Percentiles rank a stretch among this genome's conserved stretches.
Conservation (phyloP, 345 rosid genomes). For the Heritiera fomes region DNA sequence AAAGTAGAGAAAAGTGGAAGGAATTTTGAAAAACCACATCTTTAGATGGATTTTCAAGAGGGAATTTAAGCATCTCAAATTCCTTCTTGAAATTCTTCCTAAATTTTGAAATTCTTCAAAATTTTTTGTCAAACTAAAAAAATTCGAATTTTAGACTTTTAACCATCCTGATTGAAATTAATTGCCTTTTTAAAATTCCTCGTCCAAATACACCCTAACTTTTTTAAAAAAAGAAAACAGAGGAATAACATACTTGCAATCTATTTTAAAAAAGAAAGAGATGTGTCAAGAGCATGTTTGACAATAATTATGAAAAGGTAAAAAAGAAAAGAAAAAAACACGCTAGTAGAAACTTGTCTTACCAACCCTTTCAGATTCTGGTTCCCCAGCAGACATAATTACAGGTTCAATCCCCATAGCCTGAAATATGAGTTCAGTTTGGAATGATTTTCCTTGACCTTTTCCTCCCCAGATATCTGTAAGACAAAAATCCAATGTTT, state of each 20-base stretch:
- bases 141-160: no score
- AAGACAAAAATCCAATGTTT: slow-evolving; percentile 17
- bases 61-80: no score
- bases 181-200: no score
- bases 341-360: slow-evolving; percentile 25
- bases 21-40: no score
- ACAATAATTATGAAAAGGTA: not conserved
- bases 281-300: not conserved
- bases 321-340: not conserved
- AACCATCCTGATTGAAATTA: no score
- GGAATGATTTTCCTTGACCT: slow-evolving; percentile 97
- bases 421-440: slow-evolving; percentile 90
- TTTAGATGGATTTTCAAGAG: no score
- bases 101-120: no score
- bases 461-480: slow-evolving; percentile 98
- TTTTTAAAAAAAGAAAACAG: not conserved
- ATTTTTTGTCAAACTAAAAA: no score
- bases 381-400: slow-evolving; percentile 93
- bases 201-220: not conserved
- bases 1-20: no score
- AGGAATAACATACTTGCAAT: not conserved
- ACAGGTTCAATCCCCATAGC: slow-evolving; percentile 92
- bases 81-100: no score
- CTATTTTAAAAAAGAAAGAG: not conserved
- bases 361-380: slow-evolving; percentile 97